phyloP scores from a whole-genome alignment of 2,329 filamentous ascomycete species.

The Botrytis tulipae region DNA sequence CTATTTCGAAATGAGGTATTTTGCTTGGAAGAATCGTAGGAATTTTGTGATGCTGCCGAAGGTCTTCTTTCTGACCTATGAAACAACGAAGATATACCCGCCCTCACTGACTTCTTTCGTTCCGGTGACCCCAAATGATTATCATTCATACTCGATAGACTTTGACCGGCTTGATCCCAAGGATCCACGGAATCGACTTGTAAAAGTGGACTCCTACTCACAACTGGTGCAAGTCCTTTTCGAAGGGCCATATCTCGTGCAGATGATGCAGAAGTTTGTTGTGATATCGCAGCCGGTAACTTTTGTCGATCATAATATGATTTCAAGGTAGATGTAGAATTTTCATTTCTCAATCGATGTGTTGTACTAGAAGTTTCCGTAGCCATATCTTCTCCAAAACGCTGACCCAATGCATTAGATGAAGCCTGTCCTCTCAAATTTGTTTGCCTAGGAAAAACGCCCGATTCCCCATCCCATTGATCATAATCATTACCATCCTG shows the following conservation, averaged over 20 bases:
- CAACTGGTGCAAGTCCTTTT: slow-evolving; percentile 39
- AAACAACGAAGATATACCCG: slow-evolving; percentile 38
- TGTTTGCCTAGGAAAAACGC: slow-evolving; percentile 32
- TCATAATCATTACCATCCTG: slow-evolving; percentile 32
- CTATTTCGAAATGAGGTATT: slow-evolving; percentile 25
- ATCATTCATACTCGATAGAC: neutral
- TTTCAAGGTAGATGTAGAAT: slow-evolving; percentile 46
- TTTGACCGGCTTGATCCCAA: slow-evolving; percentile 14
- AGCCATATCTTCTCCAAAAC: slow-evolving; percentile 40
- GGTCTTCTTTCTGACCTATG: slow-evolving; percentile 29
- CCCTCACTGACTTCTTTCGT: slow-evolving; percentile 34
- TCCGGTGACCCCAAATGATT: slow-evolving; percentile 1
- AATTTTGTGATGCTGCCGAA: slow-evolving; percentile 19
- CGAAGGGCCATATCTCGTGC: slow-evolving; percentile 41
- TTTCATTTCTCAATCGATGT: slow-evolving; percentile 37
- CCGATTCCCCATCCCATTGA: slow-evolving; percentile 34
- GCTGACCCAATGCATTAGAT: slow-evolving; percentile 45
- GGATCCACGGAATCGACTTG: slow-evolving; percentile 27
- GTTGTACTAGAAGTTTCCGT: slow-evolving; percentile 40
- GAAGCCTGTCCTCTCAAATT: slow-evolving; percentile 45
- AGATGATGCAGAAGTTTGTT: slow-evolving; percentile 46
- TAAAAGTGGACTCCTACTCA: slow-evolving; percentile 32
- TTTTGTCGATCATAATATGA: slow-evolving; percentile 48
- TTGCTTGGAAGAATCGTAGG: slow-evolving; percentile 22
- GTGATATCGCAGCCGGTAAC: slow-evolving; percentile 42